Base-by-base conservation (phyloP, 345 rosid species). In the Syzygium jambos region DNA sequence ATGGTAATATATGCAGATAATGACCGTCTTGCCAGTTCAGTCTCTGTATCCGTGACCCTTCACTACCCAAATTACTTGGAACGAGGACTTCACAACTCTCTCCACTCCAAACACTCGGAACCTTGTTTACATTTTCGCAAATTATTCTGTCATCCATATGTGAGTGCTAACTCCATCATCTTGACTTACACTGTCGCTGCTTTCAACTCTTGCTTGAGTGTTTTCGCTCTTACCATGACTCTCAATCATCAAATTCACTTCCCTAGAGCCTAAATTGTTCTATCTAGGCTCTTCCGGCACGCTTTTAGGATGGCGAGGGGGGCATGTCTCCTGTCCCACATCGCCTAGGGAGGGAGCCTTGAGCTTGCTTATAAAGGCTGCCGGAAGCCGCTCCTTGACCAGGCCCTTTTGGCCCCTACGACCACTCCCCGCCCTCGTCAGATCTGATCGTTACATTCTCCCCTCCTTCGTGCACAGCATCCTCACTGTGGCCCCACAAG, bases 201-300 rank as follows among this genome's bases (percentile, higher is more conserved):
- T 51, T 82, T n/a, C 29, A 30, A 25, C 54, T 84, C 38, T 68
- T 34, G 80, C 80, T 68, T 1, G 80, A 68, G 46, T 34, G 87
- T 16, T 61, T 30, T 22, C 85, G 7, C 59, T 86, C 65, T 51
- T 56, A 41, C 56, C 89, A 55, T 25, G 85, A 84, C 87, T 85
- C 34, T 85, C 87, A 80, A 88, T 92, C 19, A 34, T 90, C 34
- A 25, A 68, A 68, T 34, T 85, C 30, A 87, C 90, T 61, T 89
- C 87, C 14, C 52, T 78, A 30, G 92, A 77, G 84, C 84, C 91
- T n/a, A n/a, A n/a, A n/a, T n/a, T n/a, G n/a, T n/a, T n/a, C n/a
- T n/a, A n/a, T n/a, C n/a, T n/a, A n/a, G n/a, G n/a, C n/a, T n/a
- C n/a, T n/a, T n/a, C n/a, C n/a, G n/a, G n/a, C n/a, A n/a, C n/a